These are phyloP conservation scores for Bertia moriformis DNA, from an alignment of 2,329 filamentous ascomycete species.

Conservation along the genomic window DNA sequence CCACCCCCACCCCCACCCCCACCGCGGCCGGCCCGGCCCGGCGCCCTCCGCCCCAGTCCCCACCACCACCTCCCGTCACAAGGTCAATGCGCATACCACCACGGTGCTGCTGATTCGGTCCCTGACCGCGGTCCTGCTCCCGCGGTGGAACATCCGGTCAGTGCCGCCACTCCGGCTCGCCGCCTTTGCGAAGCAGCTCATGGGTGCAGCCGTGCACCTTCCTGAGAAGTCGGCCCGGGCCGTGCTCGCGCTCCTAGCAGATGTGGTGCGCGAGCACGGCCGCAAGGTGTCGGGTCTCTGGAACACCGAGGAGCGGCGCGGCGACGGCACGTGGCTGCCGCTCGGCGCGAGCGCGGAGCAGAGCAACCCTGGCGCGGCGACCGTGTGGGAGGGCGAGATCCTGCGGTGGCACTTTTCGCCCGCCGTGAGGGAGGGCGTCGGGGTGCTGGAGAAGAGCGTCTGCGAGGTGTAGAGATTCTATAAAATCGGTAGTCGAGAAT, in stretches of 20 bases:
- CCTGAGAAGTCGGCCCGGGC: conserved; percentile 82
- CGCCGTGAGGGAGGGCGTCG: conserved; percentile 63
- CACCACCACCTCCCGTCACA: conserved; percentile 36
- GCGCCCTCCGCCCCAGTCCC: conserved; percentile 22
- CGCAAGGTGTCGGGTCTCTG: conserved; percentile 75
- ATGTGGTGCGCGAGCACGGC: conserved; percentile 68
- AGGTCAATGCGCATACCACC: conserved; percentile 88
- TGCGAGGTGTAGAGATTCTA: conserved; percentile 14
- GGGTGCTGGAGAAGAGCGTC: conserved; percentile 54
- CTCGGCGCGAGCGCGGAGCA: conserved; percentile 61
- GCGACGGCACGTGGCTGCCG: conserved; percentile 74
- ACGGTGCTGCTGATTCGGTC: conserved; percentile 83
- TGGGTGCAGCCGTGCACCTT: conserved; percentile 67
- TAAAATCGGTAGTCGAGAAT: too few species aligned
- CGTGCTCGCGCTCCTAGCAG: conserved; percentile 60
- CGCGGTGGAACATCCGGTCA: conserved; percentile 56
- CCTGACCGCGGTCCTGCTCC: conserved; percentile 67
- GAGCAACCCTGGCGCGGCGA: conserved; percentile 80
- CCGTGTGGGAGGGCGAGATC: conserved; percentile 86
- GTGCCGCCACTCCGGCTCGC: conserved; percentile 75
- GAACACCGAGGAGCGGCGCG: conserved; percentile 86
- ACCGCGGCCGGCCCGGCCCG: conserved; percentile 34
- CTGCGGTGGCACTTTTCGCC: conserved; percentile 76
- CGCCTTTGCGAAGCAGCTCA: conserved; percentile 82
- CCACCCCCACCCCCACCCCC: too few species aligned